Evolutionary conservation across 495 filamentous ascomycete genomes (phyloP), one percentile per base, ranked within the genome.

Genomic region (Penicillium maclennaniae): DNA sequence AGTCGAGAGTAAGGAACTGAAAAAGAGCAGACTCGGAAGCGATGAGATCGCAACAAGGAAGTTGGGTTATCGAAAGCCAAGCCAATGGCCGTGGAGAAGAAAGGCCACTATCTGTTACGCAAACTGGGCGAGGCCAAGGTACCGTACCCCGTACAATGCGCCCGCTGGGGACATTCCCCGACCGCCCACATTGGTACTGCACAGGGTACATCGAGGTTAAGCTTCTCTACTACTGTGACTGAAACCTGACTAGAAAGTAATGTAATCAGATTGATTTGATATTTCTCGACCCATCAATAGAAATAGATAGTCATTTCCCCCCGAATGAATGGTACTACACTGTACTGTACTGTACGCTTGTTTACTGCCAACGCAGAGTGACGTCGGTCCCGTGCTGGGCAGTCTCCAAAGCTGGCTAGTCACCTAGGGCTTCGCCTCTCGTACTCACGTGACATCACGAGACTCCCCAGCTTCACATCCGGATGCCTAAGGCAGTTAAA

Each of bases 31-130:
- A 50, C 26, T 52, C 43, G 34, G 38, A 45, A 49, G 38, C 31
- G 43, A 48, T 27, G 37, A 43, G 20, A 49, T 47, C 26, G 34
- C 45, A 43, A 50, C 14, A 48, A 36, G 49, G 31, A 61, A 53
- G 58, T 69, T 72, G 67, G 66, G 67, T 67, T 62, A 63, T 46
- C 56, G 31, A 34, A 63, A 56, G 51, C 43, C 55, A 55, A 59
- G 55, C 59, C 57, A 67, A 67, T 63, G 61, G 58, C 52, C 55
- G 63, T 63, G 52, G 57, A 55, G 51, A 53, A 5, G 42, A 52
- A 53, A 41, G 43, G 43, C 47, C 21, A 43, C 34, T 53, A 51
- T 56, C 53, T 52, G 49, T 61, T 54, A 58, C 55, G 53, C 59
- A 57, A 58, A 26, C 36, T 42, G 49, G 54, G 47, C 51, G 14